Evolutionary conservation across 2,329 filamentous ascomycete species (phyloP), one percentile per base, ranked within the genome.

Genomic region (Neofusicoccum sp.): DNA sequence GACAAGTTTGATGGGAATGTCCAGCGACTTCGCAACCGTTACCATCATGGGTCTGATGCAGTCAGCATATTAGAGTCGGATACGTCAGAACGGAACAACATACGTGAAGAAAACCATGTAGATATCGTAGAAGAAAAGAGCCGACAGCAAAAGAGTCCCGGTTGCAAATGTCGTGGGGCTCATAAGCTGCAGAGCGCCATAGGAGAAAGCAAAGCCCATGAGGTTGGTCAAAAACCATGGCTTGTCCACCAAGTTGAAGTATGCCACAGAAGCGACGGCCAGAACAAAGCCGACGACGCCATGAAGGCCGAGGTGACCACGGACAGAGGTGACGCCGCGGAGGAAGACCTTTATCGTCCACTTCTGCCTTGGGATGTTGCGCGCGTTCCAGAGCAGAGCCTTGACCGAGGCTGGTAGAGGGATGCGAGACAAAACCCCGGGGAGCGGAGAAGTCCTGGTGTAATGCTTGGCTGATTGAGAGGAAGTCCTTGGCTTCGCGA

Each of bases 121-220:
- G 51, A 99, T 93, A 71, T 99, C 93, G 70, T 99, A 99, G 70
- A 96, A 86, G 78, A 98, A 98, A 1, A 98, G 80, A 0, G 89
- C 90, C 8, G 81, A 78, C 1, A 98, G 80, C 8, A 98, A 86
- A 44, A 93, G 75, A 6, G 88, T 89, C 0, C 91, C 91, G 0
- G 90, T 96, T 59, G 84, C 78, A 70, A 97, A 96, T 0, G 91
- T 93, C 0, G 92, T 96, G 0, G 93, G 92, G 1, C 92, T 96
- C 79, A 98, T 86, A 58, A 96, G 78, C 67, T 93, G 86, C 60
- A 97, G 82, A 3, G 90, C 86, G 6, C 85, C 84, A 69, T 98
- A 97, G 65, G 89, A 93, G 77, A 96, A 91, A 5, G 89, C 89
- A 66, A 93, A 91, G 0, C 91, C 93, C 68, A 97, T 84, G 36